Evolutionary conservation across 306 rosid genomes (phyloP), one percentile per base, ranked within the genome.

Genomic region (Sphenostylis stenocarpa): DNA sequence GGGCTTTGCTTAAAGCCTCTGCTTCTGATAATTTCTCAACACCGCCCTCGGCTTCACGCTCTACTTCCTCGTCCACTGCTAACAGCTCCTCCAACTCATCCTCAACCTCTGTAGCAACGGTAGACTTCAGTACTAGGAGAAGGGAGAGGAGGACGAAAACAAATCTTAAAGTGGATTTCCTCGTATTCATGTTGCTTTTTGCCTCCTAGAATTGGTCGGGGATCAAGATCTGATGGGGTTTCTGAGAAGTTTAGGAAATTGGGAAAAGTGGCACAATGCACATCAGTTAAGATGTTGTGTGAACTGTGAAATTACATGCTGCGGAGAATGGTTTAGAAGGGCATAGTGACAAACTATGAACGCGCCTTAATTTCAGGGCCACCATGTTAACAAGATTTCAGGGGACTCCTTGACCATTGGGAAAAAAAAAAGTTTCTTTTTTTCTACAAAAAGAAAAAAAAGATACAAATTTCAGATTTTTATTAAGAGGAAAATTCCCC

Each of bases 51-150:
- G 78, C 81, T 70, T 80, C 83, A 16, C 68, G 75, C 43, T 88
- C 96, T 34, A 81, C 89, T 78, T 89, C 94, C 29, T 87, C 90
- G 43, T 96, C 99, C 61, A 91, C 80, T 58, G 97, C 97, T n/a
- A 95, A 71, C 15, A 95, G 72, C 77, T 86, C 98, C 16, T 86
- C 93, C 52, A 88, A 83, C 79, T 92, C 97, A 12, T 81, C 87
- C 8, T 87, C 87, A 2, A 36, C 36, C 90, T 21, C 48, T 79
- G 21, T 78, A 73, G 49, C 78, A 39, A 79, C 11, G 71, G 67
- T 70, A 26, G 76, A 75, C 49, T 67, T 67, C 16, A 83, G 76
- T 0, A 89, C 23, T 0, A 95, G 83, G 82, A 92, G 71, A 63
- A 92, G 86, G 80, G 87, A 75, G 56, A 95, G 77, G 41, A 65